Conservation (phyloP, 1,284 basidiomycete genomes). For the Ceratobasidium papillatum region DNA sequence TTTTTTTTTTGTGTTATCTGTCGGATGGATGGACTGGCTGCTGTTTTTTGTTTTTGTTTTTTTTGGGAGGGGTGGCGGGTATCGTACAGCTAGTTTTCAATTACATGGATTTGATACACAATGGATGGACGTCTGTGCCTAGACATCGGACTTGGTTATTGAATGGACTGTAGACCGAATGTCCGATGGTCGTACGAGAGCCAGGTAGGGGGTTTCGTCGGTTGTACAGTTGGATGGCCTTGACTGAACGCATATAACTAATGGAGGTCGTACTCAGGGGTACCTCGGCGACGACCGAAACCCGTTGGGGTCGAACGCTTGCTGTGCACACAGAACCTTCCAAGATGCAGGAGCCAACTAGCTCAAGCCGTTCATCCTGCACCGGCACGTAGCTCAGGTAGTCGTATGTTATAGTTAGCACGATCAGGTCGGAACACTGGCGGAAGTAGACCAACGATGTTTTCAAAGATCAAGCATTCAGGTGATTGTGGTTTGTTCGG, state of each 20-base stretch:
- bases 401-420: neutral
- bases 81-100: constrained; percentile 28
- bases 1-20: constrained; percentile 2
- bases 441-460: neutral
- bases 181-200: neutral
- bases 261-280: too few relatives aligned
- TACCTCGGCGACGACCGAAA: too few relatives aligned
- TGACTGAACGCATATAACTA: too few relatives aligned
- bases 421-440: neutral
- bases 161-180: too few relatives aligned
- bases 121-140: neutral
- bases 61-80: neutral
- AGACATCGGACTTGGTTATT: neutral
- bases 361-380: too few relatives aligned
- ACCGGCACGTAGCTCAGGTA: neutral
- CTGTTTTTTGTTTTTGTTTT: neutral
- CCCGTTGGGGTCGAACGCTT: neutral
- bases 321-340: too few relatives aligned
- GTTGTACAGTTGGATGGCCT: neutral
- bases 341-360: neutral
- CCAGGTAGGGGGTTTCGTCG: neutral
- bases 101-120: neutral
- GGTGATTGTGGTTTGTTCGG: neutral
- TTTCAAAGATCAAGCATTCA: neutral
- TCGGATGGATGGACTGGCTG: constrained; percentile 18